Evolutionary conservation across 441 rosid genomes (phyloP), one percentile per base, ranked within the genome.

Genomic region (Corymbia calophylla): DNA sequence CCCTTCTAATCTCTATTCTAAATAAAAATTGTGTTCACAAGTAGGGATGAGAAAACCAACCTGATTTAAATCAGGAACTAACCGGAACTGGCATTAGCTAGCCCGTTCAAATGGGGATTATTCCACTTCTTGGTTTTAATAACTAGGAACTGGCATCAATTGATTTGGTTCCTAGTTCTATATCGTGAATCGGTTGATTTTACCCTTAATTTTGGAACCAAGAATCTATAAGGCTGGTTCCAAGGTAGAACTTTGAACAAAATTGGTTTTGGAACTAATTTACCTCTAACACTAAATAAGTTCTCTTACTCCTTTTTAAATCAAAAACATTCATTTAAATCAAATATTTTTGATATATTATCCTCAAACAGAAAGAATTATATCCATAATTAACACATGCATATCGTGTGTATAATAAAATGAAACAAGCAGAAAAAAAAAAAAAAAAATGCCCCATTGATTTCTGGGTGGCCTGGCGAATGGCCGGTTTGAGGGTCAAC

Each of bases 51-150:
- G n/a, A 77, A 77, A 44, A 5, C 0, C 0, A 2, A 9, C 18
- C 9, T 10, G 6, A 44, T 23, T 21, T 39, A 44, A 21, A 2
- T 0, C 0, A 0, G 1, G n/a, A 77, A 39, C 1, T 3, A 0
- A 13, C 9, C 10, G 18, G 4, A 39, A 77, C 1, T 1, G 1
- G 5, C n/a, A 13, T 35, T 35, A 35, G 9, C 3, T 0, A 0
- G 0, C 8, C 1, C 0, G 1, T 73, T 23, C 18, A 25, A 27
- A 77, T 23, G 84, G 0, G 32, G 84, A 77, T 10, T 39, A 7
- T 23, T 44, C 9, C n/a, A 5, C 4, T 11, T 39, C 44, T 5
- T 0, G 2, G 1, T 39, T 77, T 13, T 16, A 19, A 77, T 39
- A 44, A 73, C 0, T 12, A 1, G 25, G 17, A 39, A 73, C 1